phyloP scores from a whole-genome alignment of 2,329 filamentous ascomycete species.

The Arthroderma uncinatum region DNA sequence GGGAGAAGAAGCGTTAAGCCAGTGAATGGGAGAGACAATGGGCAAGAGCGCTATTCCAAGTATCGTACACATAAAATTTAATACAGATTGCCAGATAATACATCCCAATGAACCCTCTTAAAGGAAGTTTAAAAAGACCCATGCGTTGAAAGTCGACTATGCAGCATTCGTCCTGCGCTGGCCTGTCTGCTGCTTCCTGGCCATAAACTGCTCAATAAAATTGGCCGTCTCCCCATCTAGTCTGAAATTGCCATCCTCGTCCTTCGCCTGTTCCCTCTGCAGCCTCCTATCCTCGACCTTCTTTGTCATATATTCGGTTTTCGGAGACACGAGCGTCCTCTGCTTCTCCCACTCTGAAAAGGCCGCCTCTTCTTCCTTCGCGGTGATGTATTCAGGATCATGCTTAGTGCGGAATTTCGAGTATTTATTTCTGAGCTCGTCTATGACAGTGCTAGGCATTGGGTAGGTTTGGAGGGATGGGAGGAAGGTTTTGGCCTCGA shows the following conservation, averaged over 20 bases:
- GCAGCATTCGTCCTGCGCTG: neutral
- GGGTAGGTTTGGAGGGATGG: constrained; percentile 68
- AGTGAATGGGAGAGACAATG: neutral
- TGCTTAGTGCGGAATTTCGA: constrained; percentile 72
- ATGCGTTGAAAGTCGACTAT: neutral
- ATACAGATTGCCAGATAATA: neutral
- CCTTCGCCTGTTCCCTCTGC: constrained; percentile 25
- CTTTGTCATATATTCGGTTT: constrained; percentile 33
- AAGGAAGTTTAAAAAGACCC: neutral
- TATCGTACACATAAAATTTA: constrained; percentile 5
- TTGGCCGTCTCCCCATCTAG: constrained; percentile 24
- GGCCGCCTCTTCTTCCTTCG: constrained; percentile 51
- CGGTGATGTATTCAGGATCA: constrained; percentile 58
- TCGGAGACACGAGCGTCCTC: constrained; percentile 38
- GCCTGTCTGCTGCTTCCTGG: constrained; percentile 12
- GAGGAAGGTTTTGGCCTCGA: constrained; percentile 63
- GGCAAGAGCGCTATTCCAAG: neutral
- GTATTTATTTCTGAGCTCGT: constrained; percentile 78
- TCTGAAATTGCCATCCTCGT: constrained; percentile 29
- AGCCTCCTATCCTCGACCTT: constrained; percentile 28
- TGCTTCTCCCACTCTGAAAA: constrained; percentile 36
- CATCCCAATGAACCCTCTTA: neutral
- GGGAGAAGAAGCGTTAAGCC: neutral
- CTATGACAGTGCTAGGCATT: constrained; percentile 65
- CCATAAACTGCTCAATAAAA: constrained; percentile 31